Conservation (phyloP, 805 yeast species). For the Sporopachydermia quercuum region DNA sequence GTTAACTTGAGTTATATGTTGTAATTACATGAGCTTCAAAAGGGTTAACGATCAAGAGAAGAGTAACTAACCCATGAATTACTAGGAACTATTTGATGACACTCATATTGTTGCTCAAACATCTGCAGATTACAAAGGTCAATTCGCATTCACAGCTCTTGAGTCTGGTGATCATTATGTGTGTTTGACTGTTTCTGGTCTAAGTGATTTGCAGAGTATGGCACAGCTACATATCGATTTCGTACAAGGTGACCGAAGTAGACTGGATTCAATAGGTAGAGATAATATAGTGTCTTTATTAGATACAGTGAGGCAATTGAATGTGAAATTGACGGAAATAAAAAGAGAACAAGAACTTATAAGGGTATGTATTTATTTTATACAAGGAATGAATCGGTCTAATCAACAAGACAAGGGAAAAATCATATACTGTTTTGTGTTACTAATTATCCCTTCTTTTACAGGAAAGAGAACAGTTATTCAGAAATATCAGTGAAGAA, state of each 20-base stretch:
- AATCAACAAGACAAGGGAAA: not conserved
- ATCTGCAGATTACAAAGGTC: constrained; percentile 42
- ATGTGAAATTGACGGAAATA: constrained; percentile 40
- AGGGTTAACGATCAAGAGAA: no score
- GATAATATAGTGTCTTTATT: constrained; percentile 37
- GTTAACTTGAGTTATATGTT: not conserved
- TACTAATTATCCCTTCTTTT: not conserved
- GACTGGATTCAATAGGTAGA: constrained; percentile 47
- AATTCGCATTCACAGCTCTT: constrained; percentile 67
- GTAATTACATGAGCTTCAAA: no score
- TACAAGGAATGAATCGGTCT: no score
- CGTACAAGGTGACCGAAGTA: constrained; percentile 51
- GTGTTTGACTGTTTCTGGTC: constrained; percentile 35
- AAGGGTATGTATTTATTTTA: no score
- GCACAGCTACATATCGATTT: constrained; percentile 67
- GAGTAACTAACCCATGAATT: constrained; percentile 3
- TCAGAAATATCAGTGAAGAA: constrained; percentile 63
- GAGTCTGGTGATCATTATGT: constrained; percentile 78
- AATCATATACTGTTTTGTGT: not conserved
- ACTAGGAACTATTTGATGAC: constrained; percentile 62
- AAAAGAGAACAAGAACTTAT: constrained; percentile 51
- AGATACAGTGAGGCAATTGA: constrained; percentile 40
- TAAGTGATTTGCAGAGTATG: constrained; percentile 11
- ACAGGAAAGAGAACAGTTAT: constrained; percentile 44
- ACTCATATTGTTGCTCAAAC: constrained; percentile 66